These are phyloP conservation scores for Metschnikowia corniflorae DNA, from an alignment of 805 yeast species.

Conservation along the genomic window DNA sequence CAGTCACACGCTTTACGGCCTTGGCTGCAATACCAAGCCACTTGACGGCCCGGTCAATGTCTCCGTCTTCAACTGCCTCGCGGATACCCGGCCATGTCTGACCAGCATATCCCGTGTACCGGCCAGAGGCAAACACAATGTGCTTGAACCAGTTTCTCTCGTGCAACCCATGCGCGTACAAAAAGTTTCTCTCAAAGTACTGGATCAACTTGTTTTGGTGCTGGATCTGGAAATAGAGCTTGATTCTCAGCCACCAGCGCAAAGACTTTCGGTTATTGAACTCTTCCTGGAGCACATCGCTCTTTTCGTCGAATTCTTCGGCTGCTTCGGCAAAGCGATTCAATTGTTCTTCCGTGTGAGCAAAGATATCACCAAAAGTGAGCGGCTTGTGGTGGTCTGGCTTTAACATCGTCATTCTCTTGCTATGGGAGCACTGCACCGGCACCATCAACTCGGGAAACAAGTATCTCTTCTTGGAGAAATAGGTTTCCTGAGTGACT, in stretches of 20 bases:
- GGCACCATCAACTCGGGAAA: conserved; percentile 17
- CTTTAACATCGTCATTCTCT: conserved; percentile 6
- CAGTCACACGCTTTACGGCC: conserved; percentile 29
- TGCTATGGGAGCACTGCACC: conserved; percentile 10
- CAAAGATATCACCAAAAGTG: conserved; percentile 25
- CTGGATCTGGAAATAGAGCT: conserved; percentile 28
- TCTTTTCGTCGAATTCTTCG: conserved; percentile 26
- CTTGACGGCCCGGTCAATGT: conserved; percentile 40
- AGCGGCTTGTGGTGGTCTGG: conserved; percentile 10
- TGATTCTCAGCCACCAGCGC: conserved; percentile 34
- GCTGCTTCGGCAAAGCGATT: conserved; percentile 21
- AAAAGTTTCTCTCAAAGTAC: conserved; percentile 53
- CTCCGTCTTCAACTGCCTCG: conserved; percentile 49
- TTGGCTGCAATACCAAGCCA: conserved; percentile 45
- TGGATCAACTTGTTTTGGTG: conserved; percentile 36
- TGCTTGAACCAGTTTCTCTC: conserved; percentile 62
- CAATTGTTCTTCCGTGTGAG: conserved; percentile 25
- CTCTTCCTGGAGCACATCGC: conserved; percentile 26
- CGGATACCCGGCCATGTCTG: conserved; percentile 56
- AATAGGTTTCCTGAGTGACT: conserved; percentile 8
- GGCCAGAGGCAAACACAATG: conserved; percentile 57
- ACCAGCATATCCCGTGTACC: conserved; percentile 47
- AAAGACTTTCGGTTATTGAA: conserved; percentile 30
- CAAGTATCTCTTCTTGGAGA: conserved; percentile 1
- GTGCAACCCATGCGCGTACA: conserved; percentile 44